Conservation (phyloP, 495 filamentous ascomycete genomes). For the Lophium mytilinum region DNA sequence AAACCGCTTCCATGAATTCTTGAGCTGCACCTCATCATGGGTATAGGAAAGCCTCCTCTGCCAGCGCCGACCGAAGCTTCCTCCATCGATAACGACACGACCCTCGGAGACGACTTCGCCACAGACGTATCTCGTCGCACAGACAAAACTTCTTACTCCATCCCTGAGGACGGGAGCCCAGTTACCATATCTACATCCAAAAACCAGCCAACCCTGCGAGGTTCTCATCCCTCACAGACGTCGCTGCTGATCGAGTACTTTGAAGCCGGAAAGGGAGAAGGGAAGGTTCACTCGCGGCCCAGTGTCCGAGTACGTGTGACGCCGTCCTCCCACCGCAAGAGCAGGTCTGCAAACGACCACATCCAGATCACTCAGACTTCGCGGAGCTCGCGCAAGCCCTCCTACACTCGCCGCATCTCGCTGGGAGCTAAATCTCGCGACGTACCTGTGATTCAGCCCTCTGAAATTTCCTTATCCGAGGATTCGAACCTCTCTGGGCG, state of each 20-base stretch:
- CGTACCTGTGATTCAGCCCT: slow-evolving; percentile 37
- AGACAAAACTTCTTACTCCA: slow-evolving; percentile 75
- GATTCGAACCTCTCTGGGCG: slow-evolving; percentile 63
- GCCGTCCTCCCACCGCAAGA: slow-evolving; percentile 57
- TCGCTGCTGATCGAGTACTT: slow-evolving; percentile 98
- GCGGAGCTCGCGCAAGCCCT: slow-evolving; percentile 51
- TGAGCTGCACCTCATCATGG: slow-evolving; percentile 25
- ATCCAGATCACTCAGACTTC: slow-evolving; percentile 76
- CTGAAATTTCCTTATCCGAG: slow-evolving; percentile 62
- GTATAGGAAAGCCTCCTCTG: slow-evolving; percentile 32
- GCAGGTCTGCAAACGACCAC: slow-evolving; percentile 53
- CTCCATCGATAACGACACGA: slow-evolving; percentile 24
- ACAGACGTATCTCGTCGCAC: slow-evolving; percentile 70
- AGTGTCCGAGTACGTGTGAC: slow-evolving; percentile 94
- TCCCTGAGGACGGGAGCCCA: slow-evolving; percentile 92
- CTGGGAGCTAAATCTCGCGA: slow-evolving; percentile 46
- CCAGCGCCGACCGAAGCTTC: slow-evolving; percentile 32
- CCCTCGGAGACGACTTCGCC: slow-evolving; percentile 53
- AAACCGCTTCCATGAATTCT: background rate
- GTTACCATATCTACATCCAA: slow-evolving; percentile 71
- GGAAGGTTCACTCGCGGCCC: slow-evolving; percentile 56
- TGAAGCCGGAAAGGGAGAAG: slow-evolving; percentile 64
- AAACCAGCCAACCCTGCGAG: slow-evolving; percentile 35
- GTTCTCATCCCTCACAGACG: slow-evolving; percentile 61
- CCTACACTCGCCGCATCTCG: slow-evolving; percentile 57